Evolutionary conservation across 306 rosid species (phyloP).

Genomic region (Albizia julibrissin): DNA sequence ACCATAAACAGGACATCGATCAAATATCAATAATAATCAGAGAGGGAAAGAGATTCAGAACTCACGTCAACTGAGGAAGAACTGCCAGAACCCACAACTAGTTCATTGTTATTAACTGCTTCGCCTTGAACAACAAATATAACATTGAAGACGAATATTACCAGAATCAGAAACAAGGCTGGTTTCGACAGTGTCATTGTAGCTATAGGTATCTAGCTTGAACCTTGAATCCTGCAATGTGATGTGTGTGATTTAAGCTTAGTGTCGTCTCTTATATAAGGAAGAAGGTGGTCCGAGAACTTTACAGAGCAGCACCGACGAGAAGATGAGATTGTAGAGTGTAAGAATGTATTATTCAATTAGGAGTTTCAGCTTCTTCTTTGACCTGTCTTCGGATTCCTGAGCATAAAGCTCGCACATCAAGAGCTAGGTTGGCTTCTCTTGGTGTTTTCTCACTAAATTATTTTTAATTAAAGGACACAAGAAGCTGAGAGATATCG

Average conservation of each 20-base stretch:
- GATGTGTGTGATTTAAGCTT: background rate
- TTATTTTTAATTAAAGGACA: background rate
- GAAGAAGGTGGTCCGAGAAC: conserved; percentile 4
- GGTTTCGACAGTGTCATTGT: conserved; percentile 48
- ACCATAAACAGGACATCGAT: background rate
- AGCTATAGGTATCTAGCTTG: conserved; percentile 1
- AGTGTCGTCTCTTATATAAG: background rate
- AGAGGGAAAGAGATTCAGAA: conserved; percentile 20
- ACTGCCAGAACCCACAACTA: conserved; percentile 39
- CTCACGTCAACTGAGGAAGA: conserved; percentile 40
- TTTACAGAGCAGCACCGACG: conserved; percentile 40
- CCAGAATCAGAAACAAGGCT: conserved; percentile 40
- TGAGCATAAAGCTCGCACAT: conserved; percentile 55
- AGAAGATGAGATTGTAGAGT: conserved; percentile 11
- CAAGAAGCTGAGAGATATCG: background rate
- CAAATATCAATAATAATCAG: background rate
- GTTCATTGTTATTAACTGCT: conserved; percentile 25
- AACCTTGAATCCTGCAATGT: background rate
- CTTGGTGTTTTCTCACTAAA: conserved; percentile 48
- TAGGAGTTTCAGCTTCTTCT: conserved; percentile 36
- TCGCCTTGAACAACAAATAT: conserved; percentile 37
- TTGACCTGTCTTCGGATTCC: conserved; percentile 67
- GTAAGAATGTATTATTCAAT: background rate
- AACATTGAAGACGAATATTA: conserved; percentile 39
- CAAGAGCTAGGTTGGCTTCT: conserved; percentile 63